Evolutionary conservation across 1,139 yeast species (phyloP).

Genomic region (Debaryomyces subglobosus): DNA sequence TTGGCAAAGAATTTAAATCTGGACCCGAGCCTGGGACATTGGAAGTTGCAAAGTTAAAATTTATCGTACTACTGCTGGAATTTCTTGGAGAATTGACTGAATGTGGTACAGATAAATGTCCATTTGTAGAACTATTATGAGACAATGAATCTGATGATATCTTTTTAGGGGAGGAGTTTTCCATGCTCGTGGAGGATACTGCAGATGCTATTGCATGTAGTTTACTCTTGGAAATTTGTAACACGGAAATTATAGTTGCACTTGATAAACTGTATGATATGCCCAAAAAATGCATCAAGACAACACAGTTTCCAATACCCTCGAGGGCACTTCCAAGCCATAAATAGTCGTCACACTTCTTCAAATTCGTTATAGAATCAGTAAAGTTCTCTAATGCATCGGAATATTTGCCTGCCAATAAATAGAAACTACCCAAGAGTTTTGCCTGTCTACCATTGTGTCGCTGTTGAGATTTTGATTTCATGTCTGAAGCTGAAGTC

Average conservation of each 20-base stretch:
- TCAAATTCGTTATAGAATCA: constrained; percentile 66
- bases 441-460: constrained; percentile 73
- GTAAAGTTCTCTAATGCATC: constrained; percentile 74
- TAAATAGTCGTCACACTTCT: constrained; percentile 69
- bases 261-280: constrained; percentile 64
- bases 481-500: constrained; percentile 21
- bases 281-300: constrained; percentile 62
- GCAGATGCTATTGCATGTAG: constrained; percentile 14
- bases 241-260: constrained; percentile 24
- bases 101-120: constrained; percentile 8
- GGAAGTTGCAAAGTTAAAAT: constrained; percentile 17
- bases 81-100: constrained; percentile 35
- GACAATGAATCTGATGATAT: constrained; percentile 23
- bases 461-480: constrained; percentile 36
- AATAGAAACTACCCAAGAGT: constrained; percentile 71
- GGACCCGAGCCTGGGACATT: constrained; percentile 17
- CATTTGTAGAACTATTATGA: neutral
- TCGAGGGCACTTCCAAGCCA: constrained; percentile 92
- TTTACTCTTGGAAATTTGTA: constrained; percentile 32
- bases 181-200: constrained; percentile 20
- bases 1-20: constrained; percentile 32
- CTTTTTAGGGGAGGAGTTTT: constrained; percentile 19
- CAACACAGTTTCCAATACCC: constrained; percentile 69
- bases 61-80: constrained; percentile 28
- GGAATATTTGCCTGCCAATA: constrained; percentile 75